Percentiles rank a stretch among this genome's conserved stretches.
phyloP scores from a whole-genome alignment of 371 early-diverging fungal species.

The Lichtheimia corymbifera region DNA sequence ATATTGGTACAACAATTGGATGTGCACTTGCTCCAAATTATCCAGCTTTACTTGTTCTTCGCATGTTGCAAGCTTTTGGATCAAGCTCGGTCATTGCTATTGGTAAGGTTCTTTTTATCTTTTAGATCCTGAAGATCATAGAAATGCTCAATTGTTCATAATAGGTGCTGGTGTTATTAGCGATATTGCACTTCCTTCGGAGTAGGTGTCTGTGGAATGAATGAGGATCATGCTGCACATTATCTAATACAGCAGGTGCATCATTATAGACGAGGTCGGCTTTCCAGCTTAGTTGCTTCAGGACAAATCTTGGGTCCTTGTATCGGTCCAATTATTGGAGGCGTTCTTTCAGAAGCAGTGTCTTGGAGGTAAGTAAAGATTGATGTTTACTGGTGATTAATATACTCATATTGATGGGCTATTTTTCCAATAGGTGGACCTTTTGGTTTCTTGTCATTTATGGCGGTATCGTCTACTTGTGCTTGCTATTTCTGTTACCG shows the following conservation, averaged over 20 bases:
- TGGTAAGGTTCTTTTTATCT: neutral
- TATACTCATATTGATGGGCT: neutral
- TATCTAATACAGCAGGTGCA: neutral
- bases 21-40: conserved; percentile 49
- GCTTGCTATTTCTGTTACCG: conserved; percentile 53
- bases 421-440: conserved; percentile 23
- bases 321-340: conserved; percentile 49
- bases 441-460: conserved; percentile 57
- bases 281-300: conserved; percentile 53
- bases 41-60: conserved; percentile 51
- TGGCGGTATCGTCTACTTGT: conserved; percentile 37
- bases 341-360: conserved; percentile 13
- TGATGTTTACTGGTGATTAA: neutral
- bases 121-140: neutral
- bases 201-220: conserved; percentile 25
- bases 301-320: conserved; percentile 64
- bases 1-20: conserved; percentile 52
- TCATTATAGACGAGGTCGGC: conserved; percentile 47
- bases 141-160: conserved; percentile 22
- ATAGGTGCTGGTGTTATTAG: conserved; percentile 29
- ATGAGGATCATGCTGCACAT: neutral
- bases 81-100: conserved; percentile 45
- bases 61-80: conserved; percentile 60
- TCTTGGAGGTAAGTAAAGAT: conserved; percentile 49
- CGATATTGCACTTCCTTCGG: conserved; percentile 51